phyloP scores from a whole-genome alignment of 164 flowering plant genomes.

The Malania oleifera region DNA sequence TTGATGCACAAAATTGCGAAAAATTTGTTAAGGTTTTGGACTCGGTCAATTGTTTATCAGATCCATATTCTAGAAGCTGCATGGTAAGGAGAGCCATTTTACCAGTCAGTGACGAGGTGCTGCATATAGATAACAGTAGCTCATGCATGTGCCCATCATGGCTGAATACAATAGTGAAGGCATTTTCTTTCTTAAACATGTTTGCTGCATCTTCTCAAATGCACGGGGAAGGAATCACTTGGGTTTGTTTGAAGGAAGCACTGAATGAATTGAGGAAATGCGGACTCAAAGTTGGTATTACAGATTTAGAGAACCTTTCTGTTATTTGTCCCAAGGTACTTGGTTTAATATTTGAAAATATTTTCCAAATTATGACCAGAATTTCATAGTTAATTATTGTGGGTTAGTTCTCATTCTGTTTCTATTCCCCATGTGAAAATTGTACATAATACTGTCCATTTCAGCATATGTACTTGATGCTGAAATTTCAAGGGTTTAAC shows the following conservation, averaged over 20 bases:
- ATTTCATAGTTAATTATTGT: background rate
- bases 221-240: slow-evolving; percentile 27
- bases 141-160: slow-evolving; percentile 71
- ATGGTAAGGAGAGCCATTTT: slow-evolving; percentile 24
- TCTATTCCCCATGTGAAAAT: background rate
- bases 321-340: slow-evolving; percentile 75
- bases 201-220: slow-evolving; percentile 43
- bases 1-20: slow-evolving; percentile 30
- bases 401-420: background rate
- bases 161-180: slow-evolving; percentile 57
- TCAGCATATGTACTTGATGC: background rate
- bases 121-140: slow-evolving; percentile 2
- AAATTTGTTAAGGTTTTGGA: slow-evolving; percentile 36
- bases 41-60: slow-evolving; percentile 49
- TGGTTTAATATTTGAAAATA: background rate
- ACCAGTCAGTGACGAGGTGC: slow-evolving; percentile 6
- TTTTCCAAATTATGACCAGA: background rate
- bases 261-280: slow-evolving; percentile 33
- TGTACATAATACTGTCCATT: background rate
- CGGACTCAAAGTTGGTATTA: slow-evolving; percentile 39
- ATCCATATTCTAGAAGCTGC: slow-evolving; percentile 34
- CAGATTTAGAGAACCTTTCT: slow-evolving; percentile 53
- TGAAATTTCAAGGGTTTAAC: no score
- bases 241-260: slow-evolving; percentile 29
- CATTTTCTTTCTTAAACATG: slow-evolving; percentile 63